Conservation (phyloP, 805 yeast species). For the Saturnispora mendoncae region DNA sequence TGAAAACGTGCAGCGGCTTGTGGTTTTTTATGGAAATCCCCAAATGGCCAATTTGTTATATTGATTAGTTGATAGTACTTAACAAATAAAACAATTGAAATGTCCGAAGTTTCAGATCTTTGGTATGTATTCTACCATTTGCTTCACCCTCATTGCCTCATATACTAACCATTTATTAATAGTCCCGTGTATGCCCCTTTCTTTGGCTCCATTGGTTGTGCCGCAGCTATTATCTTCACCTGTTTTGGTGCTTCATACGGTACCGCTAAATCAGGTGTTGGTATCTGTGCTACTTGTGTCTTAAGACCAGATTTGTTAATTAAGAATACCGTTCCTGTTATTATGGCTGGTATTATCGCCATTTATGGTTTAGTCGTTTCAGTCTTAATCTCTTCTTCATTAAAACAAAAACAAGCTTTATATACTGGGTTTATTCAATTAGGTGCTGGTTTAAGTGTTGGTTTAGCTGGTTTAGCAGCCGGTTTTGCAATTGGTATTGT, state of each 20-base stretch:
- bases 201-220: slow-evolving; percentile 99
- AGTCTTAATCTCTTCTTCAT: slow-evolving; percentile 83
- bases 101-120: slow-evolving; percentile 75
- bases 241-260: slow-evolving; percentile 99
- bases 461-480: slow-evolving; percentile 94
- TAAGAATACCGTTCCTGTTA: slow-evolving; percentile 90
- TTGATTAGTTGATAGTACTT: no score
- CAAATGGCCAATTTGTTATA: no score
- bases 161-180: slow-evolving; percentile 4
- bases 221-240: slow-evolving; percentile 97
- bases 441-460: slow-evolving; percentile 97
- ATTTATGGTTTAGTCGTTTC: slow-evolving; percentile 96
- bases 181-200: slow-evolving; percentile 87
- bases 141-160: no score
- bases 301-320: slow-evolving; percentile 94
- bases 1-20: no score
- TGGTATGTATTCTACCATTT: no score
- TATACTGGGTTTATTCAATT: slow-evolving; percentile 97
- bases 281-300: slow-evolving; percentile 97
- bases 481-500: slow-evolving; percentile 99
- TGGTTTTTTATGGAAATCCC: no score
- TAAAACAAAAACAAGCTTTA: slow-evolving; percentile 84
- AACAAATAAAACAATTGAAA: no score
- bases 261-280: slow-evolving; percentile 98
- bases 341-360: slow-evolving; percentile 99